Percentiles rank a stretch among this genome's conserved stretches.
Conservation (phyloP, 495 filamentous ascomycete species). For the Podospora didyma region DNA sequence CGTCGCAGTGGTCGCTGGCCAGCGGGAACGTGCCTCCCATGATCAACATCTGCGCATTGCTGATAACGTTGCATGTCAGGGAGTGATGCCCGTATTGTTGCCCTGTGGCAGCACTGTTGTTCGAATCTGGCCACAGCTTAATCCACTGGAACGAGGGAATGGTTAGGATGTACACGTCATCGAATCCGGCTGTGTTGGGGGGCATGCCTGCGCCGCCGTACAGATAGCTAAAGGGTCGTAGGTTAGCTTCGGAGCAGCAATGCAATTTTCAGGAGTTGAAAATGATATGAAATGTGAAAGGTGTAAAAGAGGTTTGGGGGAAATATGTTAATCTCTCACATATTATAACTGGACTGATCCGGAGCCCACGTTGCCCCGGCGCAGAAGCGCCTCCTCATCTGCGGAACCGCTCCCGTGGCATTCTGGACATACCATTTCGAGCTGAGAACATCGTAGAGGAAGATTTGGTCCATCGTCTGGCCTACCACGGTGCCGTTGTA, state of each 20-base stretch:
- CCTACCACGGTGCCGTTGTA: slow-evolving; percentile 24
- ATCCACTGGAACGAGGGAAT: slow-evolving; percentile 57
- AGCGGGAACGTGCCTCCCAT: slow-evolving; percentile 63
- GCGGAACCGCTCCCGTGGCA: slow-evolving; percentile 43
- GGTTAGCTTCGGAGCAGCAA: too few species aligned
- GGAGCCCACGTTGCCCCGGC: slow-evolving; percentile 48
- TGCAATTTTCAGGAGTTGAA: too few species aligned
- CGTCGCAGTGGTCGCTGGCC: slow-evolving; percentile 62
- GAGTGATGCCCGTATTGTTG: slow-evolving; percentile 37
- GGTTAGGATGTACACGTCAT: slow-evolving; percentile 55
- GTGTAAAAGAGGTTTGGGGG: not conserved
- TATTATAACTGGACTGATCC: slow-evolving; percentile 54
- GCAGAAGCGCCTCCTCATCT: slow-evolving; percentile 48
- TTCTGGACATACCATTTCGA: slow-evolving; percentile 53
- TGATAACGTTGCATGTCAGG: slow-evolving; percentile 49
- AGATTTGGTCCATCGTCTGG: slow-evolving; percentile 39
- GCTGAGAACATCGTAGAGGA: slow-evolving; percentile 48
- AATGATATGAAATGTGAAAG: not conserved
- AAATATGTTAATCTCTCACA: slow-evolving; percentile 34
- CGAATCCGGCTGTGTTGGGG: slow-evolving; percentile 39
- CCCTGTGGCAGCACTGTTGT: slow-evolving; percentile 20
- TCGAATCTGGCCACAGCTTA: slow-evolving; percentile 36
- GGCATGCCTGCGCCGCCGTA: slow-evolving; percentile 47
- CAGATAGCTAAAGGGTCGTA: slow-evolving; percentile 37
- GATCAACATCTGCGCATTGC: slow-evolving; percentile 58